phyloP scores from a whole-genome alignment of 306 rosid species.

The Prunus fruticosa region DNA sequence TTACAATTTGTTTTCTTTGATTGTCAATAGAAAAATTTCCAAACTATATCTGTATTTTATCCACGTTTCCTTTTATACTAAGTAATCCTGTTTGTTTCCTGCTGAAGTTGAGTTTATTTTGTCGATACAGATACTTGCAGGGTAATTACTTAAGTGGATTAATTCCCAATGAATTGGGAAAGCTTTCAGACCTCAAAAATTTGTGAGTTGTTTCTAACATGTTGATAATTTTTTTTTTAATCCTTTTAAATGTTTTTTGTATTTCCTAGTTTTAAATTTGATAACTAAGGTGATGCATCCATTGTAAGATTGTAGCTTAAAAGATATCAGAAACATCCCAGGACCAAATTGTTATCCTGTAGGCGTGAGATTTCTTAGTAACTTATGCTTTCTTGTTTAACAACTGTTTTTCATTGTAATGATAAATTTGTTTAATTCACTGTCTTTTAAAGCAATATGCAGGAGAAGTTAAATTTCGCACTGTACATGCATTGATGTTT shows the following conservation, averaged over 20 bases:
- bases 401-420: neutral
- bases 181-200: slow-evolving; percentile 63
- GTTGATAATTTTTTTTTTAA: neutral
- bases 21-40: neutral
- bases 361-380: neutral
- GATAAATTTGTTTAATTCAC: neutral
- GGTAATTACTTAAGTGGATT: slow-evolving; percentile 89
- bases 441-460: neutral
- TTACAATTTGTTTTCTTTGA: neutral
- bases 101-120: slow-evolving; percentile 19
- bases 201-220: slow-evolving; percentile 57
- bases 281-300: neutral
- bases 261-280: neutral
- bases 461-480: too few species aligned
- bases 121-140: slow-evolving; percentile 78
- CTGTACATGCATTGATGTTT: too few species aligned
- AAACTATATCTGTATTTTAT: neutral
- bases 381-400: neutral
- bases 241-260: neutral
- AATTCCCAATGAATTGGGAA: slow-evolving; percentile 84
- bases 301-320: neutral
- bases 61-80: slow-evolving; percentile 9
- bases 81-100: slow-evolving; percentile 18
- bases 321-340: neutral
- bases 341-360: neutral